Evolutionary conservation across 2,329 filamentous ascomycete genomes (phyloP), one percentile per base, ranked within the genome.

Genomic region (Pseudohalonectria lignicola): DNA sequence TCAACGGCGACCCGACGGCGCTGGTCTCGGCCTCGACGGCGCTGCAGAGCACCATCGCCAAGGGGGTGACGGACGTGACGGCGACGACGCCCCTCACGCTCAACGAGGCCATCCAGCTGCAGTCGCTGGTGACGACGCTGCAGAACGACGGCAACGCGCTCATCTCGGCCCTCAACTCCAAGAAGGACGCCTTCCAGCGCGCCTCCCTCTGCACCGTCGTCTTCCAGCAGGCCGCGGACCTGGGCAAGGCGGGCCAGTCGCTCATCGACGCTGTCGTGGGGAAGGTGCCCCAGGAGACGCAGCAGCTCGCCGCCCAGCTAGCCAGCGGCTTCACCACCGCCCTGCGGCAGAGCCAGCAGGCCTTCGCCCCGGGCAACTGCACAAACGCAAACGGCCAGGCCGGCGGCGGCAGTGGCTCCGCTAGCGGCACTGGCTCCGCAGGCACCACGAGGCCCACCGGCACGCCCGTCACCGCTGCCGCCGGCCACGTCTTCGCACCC

Each of bases 341-440:
- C 23, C 45, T 57, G 8, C 16, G 32, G 34, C 43, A 48, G n/a
- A 45, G 47, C 31, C 42, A 50, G 39, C 36, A 34, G 15, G 43
- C 46, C 39, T 57, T 57, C 38, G 47, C 44, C 28, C 34, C 48
- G n/a, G 39, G 41, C 19, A 55, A 54, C 49, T 57, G 54, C 46
- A 51, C 51, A 46, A 45, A 52, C 43, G 34, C 34, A 7, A 28
- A 21, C 20, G 36, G 36, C 4, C 2, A n/a, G 28, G 36, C 29
- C 8, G 5, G 18, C 10, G n/a, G 9, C 30, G 30, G 15, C 5
- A 26, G 9, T 10, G 30, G 30, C 16, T 18, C 28, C 5, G 20
- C 16, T 13, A 5, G 18, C 34, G 26, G 17, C 26, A 38, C 28
- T n/a, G 29, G 28, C n/a, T 21, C 4, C 31, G 12, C n/a, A n/a